phyloP scores from a whole-genome alignment of 176 grass and related monocot genomes.

The Avena sativa region DNA sequence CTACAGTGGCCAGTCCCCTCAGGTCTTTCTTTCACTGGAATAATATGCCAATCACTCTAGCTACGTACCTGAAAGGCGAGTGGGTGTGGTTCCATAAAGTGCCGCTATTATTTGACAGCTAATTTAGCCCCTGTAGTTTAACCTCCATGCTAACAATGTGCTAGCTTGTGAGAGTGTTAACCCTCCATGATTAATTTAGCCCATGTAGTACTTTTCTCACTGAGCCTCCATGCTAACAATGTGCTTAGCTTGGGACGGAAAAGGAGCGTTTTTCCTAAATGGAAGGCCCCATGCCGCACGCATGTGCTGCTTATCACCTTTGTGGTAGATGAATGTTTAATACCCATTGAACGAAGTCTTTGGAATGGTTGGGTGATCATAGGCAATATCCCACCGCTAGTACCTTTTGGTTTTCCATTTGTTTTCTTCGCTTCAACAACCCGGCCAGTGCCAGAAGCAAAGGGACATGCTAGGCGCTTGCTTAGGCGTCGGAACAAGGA shows the following conservation, averaged over 20 bases:
- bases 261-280: too few species aligned
- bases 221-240: neutral
- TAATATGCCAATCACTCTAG: neutral
- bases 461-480: too few species aligned
- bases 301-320: neutral
- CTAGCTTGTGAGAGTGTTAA: too few species aligned
- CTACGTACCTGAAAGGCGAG: neutral
- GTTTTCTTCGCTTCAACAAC: neutral
- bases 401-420: neutral
- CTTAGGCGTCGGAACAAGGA: too few species aligned
- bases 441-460: too few species aligned
- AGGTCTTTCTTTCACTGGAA: slow-evolving; percentile 35
- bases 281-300: neutral
- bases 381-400: neutral
- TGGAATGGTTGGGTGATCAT: slow-evolving; percentile 7
- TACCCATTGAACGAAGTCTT: neutral
- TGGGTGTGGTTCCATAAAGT: slow-evolving; percentile 4
- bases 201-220: neutral
- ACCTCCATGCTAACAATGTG: too few species aligned
- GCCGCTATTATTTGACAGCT: neutral
- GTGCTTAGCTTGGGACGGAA: neutral
- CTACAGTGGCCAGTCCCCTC: neutral
- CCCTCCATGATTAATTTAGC: too few species aligned
- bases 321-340: neutral
- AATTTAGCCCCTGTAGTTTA: neutral